Evolutionary conservation across 129 eudicot species (phyloP).

Genomic region (Erigeron canadensis): DNA sequence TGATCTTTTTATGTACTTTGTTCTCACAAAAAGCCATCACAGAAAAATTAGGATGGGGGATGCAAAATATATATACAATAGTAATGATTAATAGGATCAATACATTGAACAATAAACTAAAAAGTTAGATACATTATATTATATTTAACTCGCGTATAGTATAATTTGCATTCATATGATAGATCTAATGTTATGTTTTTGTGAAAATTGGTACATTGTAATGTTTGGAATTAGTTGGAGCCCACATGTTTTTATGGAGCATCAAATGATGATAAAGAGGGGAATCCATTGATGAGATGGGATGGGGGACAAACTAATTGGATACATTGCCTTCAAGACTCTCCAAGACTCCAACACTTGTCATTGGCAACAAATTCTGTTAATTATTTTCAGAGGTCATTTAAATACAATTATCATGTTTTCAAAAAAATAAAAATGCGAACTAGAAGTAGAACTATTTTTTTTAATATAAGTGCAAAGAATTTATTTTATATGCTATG

Average conservation of each 20-base stretch:
- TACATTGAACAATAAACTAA: not conserved
- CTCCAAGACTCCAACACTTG: constrained; percentile 17
- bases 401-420: not conserved
- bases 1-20: not conserved
- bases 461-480: too few species aligned
- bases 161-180: not conserved
- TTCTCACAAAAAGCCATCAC: not conserved
- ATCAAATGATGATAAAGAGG: constrained; percentile 13
- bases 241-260: constrained; percentile 17
- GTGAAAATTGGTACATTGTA: not conserved
- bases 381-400: not conserved
- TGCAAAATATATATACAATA: not conserved
- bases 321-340: not conserved
- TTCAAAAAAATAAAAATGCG: too few species aligned
- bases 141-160: not conserved
- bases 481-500: too few species aligned
- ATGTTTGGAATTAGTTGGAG: constrained; percentile 15
- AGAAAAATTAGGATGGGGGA: not conserved
- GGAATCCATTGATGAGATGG: constrained; percentile 15
- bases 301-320: constrained; percentile 6
- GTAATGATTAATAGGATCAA: not conserved
- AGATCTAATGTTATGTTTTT: not conserved
- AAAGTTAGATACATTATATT: not conserved
- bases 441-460: too few species aligned
- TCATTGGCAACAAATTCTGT: not conserved